Evolutionary conservation across 1,284 basidiomycete genomes (phyloP), one percentile per base, ranked within the genome.

Genomic region (Boletellus dicymbophilus): DNA sequence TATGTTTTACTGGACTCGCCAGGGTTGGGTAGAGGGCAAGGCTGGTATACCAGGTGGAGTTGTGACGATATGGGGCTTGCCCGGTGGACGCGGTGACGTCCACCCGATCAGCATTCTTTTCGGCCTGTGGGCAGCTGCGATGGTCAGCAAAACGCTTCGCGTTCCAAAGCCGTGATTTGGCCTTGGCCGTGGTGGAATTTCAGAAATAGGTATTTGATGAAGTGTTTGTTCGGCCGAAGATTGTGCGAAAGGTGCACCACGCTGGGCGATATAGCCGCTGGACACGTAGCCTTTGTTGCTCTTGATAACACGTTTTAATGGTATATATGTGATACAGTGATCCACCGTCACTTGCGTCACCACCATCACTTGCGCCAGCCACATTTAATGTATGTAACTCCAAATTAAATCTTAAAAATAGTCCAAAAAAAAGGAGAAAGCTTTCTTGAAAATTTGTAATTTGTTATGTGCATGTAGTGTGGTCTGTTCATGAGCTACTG

Each of bases 81-180:
- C 76, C 38, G 88, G 85, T 18, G 90, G 90, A 26, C 77, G 78
- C 37, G 89, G 92, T 38, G 93, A 96, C 56, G 60, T 97, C 33
- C 94, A 98, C 68, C 68, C 81, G 30, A 82, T 86, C 36, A 84
- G 85, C 58, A 56, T 89, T 33, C 66, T 94, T 18, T 91, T 93
- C 67, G 88, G 75, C 16, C 62, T 78, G 18, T 97, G 93, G 93
- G 94, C 90, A 9, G 88, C 93, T 20, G 89, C 91, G 46, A 97
- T 97, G 95, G 89, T 97, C 56, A 93, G 90, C 78, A 97, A 97
- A 74, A 97, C 95, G 21, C 74, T 98, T 48, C 81, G 82, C 49
- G 82, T 95, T 50, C 90, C 89, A n/a, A 92, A 92, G 69, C 66
- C 76, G 26, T 90, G 67, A 70, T n/a, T 28, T 33, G 37, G 16